Conservation (phyloP, 2,329 filamentous ascomycete genomes). For the Juglanconis juglandina region DNA sequence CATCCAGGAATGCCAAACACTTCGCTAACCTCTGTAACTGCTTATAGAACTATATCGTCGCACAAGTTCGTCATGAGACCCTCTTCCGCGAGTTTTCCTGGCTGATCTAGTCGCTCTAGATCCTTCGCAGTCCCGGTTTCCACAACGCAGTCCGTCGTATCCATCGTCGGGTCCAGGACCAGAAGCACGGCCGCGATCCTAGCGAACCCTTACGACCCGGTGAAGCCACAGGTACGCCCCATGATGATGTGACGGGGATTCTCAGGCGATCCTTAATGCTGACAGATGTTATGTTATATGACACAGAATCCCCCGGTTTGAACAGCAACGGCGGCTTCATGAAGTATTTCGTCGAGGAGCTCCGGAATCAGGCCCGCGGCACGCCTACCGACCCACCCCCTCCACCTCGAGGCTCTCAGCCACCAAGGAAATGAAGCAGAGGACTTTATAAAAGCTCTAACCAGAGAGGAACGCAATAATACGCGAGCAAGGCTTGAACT, state of each 20-base stretch:
- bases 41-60: constrained; percentile 22
- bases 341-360: constrained; percentile 47
- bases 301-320: constrained; percentile 18
- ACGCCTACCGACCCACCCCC: constrained; percentile 37
- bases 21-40: not conserved
- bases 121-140: constrained; percentile 49
- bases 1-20: not conserved
- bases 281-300: not conserved
- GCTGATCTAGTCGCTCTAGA: constrained; percentile 29
- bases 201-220: constrained; percentile 49
- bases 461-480: too few relatives aligned
- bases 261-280: not conserved
- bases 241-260: not conserved
- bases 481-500: too few relatives aligned
- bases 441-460: too few relatives aligned
- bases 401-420: not conserved
- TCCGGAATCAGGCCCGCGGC: constrained; percentile 48
- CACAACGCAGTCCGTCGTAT: constrained; percentile 52
- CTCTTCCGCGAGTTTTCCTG: not conserved
- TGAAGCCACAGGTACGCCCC: constrained; percentile 45
- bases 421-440: constrained; percentile 9
- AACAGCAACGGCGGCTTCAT: constrained; percentile 37
- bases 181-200: constrained; percentile 46
- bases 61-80: constrained; percentile 10
- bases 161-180: constrained; percentile 47